A percentile compares a stretch with the other conserved stretches of the same genome.
Conservation (phyloP, 140 eudicot species). For the Erigeron philadelphicus region DNA sequence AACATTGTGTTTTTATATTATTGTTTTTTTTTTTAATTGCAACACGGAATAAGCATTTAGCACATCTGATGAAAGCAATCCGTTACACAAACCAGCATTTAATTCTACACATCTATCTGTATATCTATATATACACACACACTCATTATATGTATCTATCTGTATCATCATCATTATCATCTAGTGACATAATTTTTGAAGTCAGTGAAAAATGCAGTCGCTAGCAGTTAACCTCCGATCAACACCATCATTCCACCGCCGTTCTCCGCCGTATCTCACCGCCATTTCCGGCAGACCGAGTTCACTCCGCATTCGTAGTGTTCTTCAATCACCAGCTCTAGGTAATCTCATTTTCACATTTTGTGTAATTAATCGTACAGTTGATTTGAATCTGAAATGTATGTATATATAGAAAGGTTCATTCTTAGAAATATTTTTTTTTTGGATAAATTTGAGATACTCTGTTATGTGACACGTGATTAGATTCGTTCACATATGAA, state of each 20-base stretch:
- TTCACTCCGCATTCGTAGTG: slow-evolving; percentile 34
- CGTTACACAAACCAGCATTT: no score
- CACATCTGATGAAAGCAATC: no score
- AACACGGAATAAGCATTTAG: no score
- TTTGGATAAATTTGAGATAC: no score
- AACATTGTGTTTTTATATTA: no score
- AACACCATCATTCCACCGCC: slow-evolving; percentile 29
- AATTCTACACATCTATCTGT: slow-evolving; percentile 2
- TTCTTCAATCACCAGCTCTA: slow-evolving; percentile 44
- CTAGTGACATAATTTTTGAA: not conserved
- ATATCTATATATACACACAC: no score
- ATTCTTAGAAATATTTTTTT: no score
- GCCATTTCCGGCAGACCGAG: slow-evolving; percentile 24
- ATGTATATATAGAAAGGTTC: not conserved
- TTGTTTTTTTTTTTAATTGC: no score
- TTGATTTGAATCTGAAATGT: not conserved
- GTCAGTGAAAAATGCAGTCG: slow-evolving; percentile 42
- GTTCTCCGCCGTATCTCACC: slow-evolving; percentile 20
- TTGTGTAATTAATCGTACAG: not conserved
- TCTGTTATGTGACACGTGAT: no score
- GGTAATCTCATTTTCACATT: slow-evolving; percentile 29
- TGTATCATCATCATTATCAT: no score
- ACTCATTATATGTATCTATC: no score
- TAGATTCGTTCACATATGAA: no score
- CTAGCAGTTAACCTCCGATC: slow-evolving; percentile 38